Conservation (phyloP, 169 alveolate genomes). For the Neospora caninum region DNA sequence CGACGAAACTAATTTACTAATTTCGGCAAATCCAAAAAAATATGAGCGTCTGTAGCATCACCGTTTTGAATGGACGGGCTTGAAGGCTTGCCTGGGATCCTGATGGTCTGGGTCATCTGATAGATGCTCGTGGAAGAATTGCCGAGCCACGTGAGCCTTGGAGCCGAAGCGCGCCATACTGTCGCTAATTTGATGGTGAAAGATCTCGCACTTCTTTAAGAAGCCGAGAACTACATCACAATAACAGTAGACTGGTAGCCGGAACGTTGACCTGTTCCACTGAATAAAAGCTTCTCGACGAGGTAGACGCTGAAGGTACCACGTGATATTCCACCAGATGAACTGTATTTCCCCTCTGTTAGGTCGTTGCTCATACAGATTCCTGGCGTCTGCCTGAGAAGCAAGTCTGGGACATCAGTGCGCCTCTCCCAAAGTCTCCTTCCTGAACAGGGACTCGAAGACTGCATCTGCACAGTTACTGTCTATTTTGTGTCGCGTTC, state of each 20-base stretch:
- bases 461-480: too few relatives aligned
- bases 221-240: constrained; percentile 59
- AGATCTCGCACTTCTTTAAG: constrained; percentile 53
- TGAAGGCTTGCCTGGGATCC: constrained; percentile 57
- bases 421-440: too few relatives aligned
- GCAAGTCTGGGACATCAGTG: too few relatives aligned
- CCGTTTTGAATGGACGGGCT: not conserved
- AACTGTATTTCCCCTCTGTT: not conserved
- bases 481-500: too few relatives aligned
- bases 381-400: not conserved
- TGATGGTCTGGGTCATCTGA: constrained; percentile 47
- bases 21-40: too few relatives aligned
- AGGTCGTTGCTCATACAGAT: not conserved
- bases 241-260: constrained; percentile 60
- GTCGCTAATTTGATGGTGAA: constrained; percentile 61
- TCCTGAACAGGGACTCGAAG: too few relatives aligned
- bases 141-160: constrained; percentile 35
- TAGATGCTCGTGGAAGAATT: constrained; percentile 50
- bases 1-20: too few relatives aligned
- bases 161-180: constrained; percentile 58
- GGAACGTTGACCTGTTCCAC: constrained; percentile 28
- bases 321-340: not conserved
- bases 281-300: not conserved
- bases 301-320: not conserved
- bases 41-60: too few relatives aligned